Evolutionary conservation across 73 alveolate genomes (phyloP).

Genomic region (Tetrahymena borealis): DNA sequence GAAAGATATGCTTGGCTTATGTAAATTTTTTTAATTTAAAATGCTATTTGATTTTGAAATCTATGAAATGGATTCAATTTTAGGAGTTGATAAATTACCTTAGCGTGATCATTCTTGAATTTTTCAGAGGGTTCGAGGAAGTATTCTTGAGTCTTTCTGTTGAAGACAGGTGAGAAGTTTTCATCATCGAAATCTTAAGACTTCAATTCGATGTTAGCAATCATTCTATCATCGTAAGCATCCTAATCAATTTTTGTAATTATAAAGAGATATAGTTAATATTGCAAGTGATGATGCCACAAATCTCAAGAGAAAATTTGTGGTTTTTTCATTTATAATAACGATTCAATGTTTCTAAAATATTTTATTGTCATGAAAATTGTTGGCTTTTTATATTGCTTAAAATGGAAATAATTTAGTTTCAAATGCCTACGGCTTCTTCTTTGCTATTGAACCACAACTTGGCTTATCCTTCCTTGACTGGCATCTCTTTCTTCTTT

Average conservation of each 20-base stretch:
- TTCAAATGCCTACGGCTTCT: conserved; percentile 16
- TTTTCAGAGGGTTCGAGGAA: conserved; percentile 30
- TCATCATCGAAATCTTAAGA: conserved; percentile 42
- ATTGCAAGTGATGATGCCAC: not conserved
- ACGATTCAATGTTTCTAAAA: not conserved
- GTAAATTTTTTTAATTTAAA: too few species aligned
- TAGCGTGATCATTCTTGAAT: conserved; percentile 24
- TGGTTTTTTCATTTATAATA: not conserved
- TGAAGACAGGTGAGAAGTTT: conserved; percentile 47
- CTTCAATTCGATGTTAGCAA: conserved; percentile 43
- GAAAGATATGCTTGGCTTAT: too few species aligned
- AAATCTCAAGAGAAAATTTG: not conserved
- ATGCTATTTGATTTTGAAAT: not conserved
- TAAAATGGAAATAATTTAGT: not conserved
- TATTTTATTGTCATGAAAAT: not conserved
- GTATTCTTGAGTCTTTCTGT: conserved; percentile 36
- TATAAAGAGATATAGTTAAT: not conserved
- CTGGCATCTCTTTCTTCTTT: conserved; percentile 23
- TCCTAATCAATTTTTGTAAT: conserved; percentile 24
- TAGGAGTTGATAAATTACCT: not conserved
- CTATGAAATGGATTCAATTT: not conserved
- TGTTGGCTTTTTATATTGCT: not conserved
- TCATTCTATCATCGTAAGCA: conserved; percentile 46
- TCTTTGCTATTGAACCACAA: conserved; percentile 38
- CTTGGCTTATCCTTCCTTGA: conserved; percentile 39